Evolutionary conservation across 441 rosid genomes (phyloP).

Genomic region (Corymbia calophylla): DNA sequence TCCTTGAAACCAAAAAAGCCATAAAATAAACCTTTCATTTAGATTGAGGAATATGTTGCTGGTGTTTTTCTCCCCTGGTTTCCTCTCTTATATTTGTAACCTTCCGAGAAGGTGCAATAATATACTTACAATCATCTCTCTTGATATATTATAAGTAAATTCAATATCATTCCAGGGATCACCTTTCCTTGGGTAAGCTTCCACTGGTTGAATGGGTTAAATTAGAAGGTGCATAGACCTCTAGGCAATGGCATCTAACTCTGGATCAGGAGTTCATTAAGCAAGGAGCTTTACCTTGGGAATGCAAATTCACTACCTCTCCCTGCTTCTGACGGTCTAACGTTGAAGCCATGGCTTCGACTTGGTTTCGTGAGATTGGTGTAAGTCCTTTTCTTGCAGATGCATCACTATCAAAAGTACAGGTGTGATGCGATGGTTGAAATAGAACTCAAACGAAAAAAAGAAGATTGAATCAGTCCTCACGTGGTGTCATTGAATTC

Average conservation of each 20-base stretch:
- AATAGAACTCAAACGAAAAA: not conserved
- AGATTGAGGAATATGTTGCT: not conserved
- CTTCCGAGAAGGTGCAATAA: not conserved
- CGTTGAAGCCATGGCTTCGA: not conserved
- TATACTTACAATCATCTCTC: not conserved
- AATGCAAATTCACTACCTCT: not conserved
- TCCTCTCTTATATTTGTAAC: not conserved
- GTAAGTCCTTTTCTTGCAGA: not conserved
- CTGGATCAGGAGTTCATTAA: not conserved
- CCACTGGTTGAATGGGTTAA: not conserved
- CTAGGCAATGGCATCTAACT: not conserved
- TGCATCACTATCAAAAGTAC: not conserved
- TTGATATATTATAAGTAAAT: not conserved
- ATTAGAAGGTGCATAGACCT: not conserved
- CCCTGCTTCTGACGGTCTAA: not conserved
- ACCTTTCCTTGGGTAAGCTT: not conserved
- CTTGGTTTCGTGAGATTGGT: not conserved
- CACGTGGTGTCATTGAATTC: not conserved
- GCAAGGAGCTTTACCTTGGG: not conserved
- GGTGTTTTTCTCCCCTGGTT: not conserved
- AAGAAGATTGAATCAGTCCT: not conserved
- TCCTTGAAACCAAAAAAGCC: constrained; percentile 7
- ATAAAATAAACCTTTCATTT: not conserved
- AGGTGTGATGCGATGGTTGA: not conserved
- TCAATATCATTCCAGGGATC: not conserved